Evolutionary conservation across 495 filamentous ascomycete species (phyloP), one percentile per base, ranked within the genome.

Genomic region (Xylona heveae): DNA sequence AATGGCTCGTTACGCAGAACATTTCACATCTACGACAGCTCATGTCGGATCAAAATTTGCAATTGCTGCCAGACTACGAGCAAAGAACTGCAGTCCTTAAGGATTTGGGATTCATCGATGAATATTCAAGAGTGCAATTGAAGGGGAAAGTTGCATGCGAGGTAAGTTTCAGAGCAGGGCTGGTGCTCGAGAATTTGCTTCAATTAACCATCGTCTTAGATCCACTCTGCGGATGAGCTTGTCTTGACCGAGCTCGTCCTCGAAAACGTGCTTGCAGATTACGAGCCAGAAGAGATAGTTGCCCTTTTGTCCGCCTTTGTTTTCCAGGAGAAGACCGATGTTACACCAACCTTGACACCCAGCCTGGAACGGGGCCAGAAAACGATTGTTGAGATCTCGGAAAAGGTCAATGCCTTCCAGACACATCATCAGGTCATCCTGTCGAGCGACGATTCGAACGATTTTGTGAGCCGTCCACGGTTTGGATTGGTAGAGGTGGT

Each of bases 111-210:
- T 97, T 95, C 41, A 74, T 95, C 34, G 88, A 95, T 51, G 68
- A 72, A 1, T 65, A 71, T 28, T 71, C 65, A 21, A 69, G 82
- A 28, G 85, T 95, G 20, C 75, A 84, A 53, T 62, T 97, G 38
- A 97, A 97, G 55, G 88, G 88, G 50, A 92, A 94, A 54, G 88
- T 97, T 19, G 88, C 88, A 12, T 97, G 88, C 55, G 88, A 97
- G 51, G 64, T 71, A 48, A 38, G 43, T 36, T 24, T 15, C n/a
- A 14, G 26, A 16, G 18, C 18, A 31, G 18, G 3, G 18, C 25
- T 38, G 33, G 12, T n/a, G n/a, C n/a, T n/a, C n/a, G n/a, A n/a
- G n/a, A n/a, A n/a, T n/a, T n/a, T n/a, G n/a, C n/a, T n/a, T 21
- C 13, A 9, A 38, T 38, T 31, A 36, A 34, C 34, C 20, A 20